Evolutionary conservation across 2,329 filamentous ascomycete species (phyloP).

Genomic region (Canariomyces notabilis): DNA sequence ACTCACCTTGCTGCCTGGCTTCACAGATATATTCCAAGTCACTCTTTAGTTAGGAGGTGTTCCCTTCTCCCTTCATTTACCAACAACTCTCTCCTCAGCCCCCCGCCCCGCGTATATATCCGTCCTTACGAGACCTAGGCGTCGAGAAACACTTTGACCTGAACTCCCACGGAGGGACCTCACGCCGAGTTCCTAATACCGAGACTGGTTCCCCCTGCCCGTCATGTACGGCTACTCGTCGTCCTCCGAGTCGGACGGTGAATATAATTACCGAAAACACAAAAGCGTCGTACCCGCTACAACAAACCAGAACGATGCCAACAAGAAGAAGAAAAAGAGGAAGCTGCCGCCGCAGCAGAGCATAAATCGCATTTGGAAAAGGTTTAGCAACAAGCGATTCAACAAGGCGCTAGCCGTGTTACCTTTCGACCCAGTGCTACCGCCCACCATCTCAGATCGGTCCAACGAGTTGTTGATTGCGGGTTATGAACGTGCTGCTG

Average conservation of each 20-base stretch:
- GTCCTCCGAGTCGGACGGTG: slow-evolving; percentile 27
- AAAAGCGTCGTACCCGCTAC: slow-evolving; percentile 19
- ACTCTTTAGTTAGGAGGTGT: neutral
- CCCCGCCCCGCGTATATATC: neutral
- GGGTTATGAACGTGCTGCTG: slow-evolving; percentile 59
- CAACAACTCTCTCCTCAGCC: neutral
- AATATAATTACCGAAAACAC: slow-evolving; percentile 26
- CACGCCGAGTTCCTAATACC: neutral
- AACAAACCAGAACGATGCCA: slow-evolving; percentile 21
- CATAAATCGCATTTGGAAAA: slow-evolving; percentile 63
- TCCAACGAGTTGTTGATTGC: slow-evolving; percentile 56
- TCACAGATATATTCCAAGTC: neutral
- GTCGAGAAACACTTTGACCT: neutral
- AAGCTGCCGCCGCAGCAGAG: slow-evolving; percentile 57
- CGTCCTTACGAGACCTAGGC: neutral
- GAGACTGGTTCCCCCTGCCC: slow-evolving; percentile 8
- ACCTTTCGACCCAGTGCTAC: slow-evolving; percentile 56
- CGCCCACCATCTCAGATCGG: slow-evolving; percentile 44
- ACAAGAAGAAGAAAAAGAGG: slow-evolving; percentile 55
- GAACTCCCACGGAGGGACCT: neutral
- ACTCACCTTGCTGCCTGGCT: neutral
- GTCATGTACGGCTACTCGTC: slow-evolving; percentile 29
- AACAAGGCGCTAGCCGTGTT: slow-evolving; percentile 61
- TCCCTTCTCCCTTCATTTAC: neutral
- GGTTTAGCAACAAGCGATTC: slow-evolving; percentile 55